Evolutionary conservation across 306 rosid genomes (phyloP).

Genomic region (Glycine soja): DNA sequence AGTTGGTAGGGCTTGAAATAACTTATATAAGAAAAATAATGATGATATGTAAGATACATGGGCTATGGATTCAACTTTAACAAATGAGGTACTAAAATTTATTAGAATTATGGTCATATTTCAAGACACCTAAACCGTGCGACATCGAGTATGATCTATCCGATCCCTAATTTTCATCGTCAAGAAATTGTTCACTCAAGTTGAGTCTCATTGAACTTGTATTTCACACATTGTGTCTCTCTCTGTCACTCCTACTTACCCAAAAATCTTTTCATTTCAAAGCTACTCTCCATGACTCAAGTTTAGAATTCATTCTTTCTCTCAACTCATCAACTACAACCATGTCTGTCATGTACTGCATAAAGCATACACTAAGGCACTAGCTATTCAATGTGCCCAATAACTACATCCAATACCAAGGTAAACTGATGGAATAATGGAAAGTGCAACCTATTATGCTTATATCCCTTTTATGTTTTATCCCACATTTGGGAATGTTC

Average conservation of each 20-base stretch:
- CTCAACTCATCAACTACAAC: conserved; percentile 9
- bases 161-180: conserved; percentile 9
- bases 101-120: conserved; percentile 26
- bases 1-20: conserved; percentile 34
- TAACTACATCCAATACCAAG: too few species aligned
- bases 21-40: conserved; percentile 21
- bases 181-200: background rate
- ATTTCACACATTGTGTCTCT: background rate
- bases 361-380: background rate
- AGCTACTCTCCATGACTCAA: background rate
- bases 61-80: conserved; percentile 21
- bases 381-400: too few species aligned
- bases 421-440: too few species aligned
- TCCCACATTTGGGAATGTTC: background rate
- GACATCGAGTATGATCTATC: background rate
- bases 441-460: background rate
- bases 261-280: background rate
- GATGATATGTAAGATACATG: conserved; percentile 4
- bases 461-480: background rate
- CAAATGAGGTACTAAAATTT: background rate
- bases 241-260: background rate
- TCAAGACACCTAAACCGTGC: background rate
- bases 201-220: background rate
- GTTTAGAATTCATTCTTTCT: background rate
- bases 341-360: background rate